Percentiles rank a stretch among this genome's conserved stretches.
Evolutionary conservation across 169 alveolate species (phyloP).

Genomic region (Theileria sp.): DNA sequence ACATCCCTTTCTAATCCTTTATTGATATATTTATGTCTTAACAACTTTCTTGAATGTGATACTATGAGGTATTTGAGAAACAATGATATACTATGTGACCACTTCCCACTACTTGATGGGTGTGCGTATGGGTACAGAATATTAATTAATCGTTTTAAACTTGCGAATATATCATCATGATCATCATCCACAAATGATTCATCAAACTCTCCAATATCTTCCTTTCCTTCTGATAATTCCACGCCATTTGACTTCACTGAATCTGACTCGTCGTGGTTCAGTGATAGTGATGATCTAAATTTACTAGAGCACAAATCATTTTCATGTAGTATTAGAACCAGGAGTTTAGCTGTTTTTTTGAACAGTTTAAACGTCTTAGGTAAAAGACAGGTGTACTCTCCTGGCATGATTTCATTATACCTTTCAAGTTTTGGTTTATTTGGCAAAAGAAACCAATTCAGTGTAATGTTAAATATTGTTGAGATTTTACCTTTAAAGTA

Average conservation of each 20-base stretch:
- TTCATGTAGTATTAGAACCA: slow-evolving; percentile 11
- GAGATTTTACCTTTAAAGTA: slow-evolving; percentile 28
- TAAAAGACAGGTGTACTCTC: slow-evolving; percentile 38
- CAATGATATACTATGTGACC: slow-evolving; percentile 51
- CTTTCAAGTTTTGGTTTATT: slow-evolving; percentile 18
- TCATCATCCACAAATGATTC: neutral
- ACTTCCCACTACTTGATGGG: slow-evolving; percentile 64
- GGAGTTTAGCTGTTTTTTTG: slow-evolving; percentile 38
- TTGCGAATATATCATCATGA: slow-evolving; percentile 21
- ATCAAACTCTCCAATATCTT: neutral
- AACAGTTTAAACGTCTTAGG: slow-evolving; percentile 21
- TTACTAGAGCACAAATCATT: neutral
- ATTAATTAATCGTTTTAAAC: slow-evolving; percentile 30
- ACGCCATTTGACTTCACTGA: neutral
- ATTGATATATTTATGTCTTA: slow-evolving; percentile 25
- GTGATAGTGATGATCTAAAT: neutral
- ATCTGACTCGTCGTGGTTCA: neutral
- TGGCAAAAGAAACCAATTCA: slow-evolving; percentile 26
- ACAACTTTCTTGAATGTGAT: slow-evolving; percentile 22
- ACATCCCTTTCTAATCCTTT: neutral
- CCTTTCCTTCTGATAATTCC: neutral
- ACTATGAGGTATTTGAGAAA: slow-evolving; percentile 34
- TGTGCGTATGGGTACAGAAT: slow-evolving; percentile 63
- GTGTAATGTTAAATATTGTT: slow-evolving; percentile 28
- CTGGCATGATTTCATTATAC: slow-evolving; percentile 49